Base-by-base conservation (phyloP, 352 stramenopile species). In the Globisporangium sylvaticum region DNA sequence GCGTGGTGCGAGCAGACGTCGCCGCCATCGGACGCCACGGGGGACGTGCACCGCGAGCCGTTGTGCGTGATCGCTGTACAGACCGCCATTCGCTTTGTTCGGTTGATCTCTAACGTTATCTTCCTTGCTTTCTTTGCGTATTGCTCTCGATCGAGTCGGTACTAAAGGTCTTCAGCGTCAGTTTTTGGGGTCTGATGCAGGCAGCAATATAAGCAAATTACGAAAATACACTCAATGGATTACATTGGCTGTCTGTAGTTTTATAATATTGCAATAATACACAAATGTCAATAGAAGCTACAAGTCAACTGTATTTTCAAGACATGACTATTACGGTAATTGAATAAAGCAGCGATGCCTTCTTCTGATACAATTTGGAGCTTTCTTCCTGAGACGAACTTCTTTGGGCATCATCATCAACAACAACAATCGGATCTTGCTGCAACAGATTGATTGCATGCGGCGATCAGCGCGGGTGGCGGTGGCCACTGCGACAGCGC, bases 1-100 rank as follows among this genome's bases (percentile, higher is more conserved):
- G 81, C 78, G 69, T 95, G 88, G 65, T 95, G 88, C 44, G 84
- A 76, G 67, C 88, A 95, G 46, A 88, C 75, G 25, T 75, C 79
- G 12, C 63, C 71, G 10, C 72, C 61, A 29, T 75, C 74, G 50
- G 72, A 64, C 2, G 76, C 77, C 10, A 79, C 83, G 1, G 68
- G 46, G 14, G 83, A 87, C 59, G 78, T 72, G 62, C 88, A 95
- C 18, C 84, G 83, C 67, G 68, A 66, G 52, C 88, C 88, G 46
- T 77, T 88, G 76, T 92, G 85, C 46, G 82, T 92, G 31, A 84
- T 74, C 54, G 81, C 80, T 34, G 68, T 65, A 65, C 80, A 88
- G 56, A 66, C 25, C 57, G 58, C 58, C 65, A 69, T 69, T 50
- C 15, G 24, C 31, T n/a, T n/a, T n/a, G 37, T 8, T 57, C 25